These are phyloP conservation scores for Echinosophora koreensis DNA, from an alignment of 306 rosid species.

Conservation along the genomic window DNA sequence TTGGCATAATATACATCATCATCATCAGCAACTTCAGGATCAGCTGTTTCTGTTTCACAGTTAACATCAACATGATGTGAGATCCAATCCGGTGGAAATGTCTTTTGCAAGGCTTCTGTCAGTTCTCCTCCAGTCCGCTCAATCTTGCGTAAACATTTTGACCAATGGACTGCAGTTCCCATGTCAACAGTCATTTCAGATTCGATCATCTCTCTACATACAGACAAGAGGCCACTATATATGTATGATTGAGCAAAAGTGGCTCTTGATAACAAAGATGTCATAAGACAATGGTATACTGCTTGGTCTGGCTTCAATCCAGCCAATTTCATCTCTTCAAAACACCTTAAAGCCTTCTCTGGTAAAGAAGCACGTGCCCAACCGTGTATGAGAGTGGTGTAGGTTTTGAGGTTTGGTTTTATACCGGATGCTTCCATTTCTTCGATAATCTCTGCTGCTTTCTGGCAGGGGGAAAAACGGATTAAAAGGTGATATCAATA, in stretches of 20 bases:
- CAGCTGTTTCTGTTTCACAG: slow-evolving; percentile 50
- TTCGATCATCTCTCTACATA: slow-evolving; percentile 84
- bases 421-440: slow-evolving; percentile 85
- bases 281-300: slow-evolving; percentile 94
- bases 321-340: slow-evolving; percentile 80
- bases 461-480: slow-evolving; percentile 52
- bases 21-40: slow-evolving; percentile 52
- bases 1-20: slow-evolving; percentile 43
- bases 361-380: slow-evolving; percentile 98
- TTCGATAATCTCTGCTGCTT: slow-evolving; percentile 70
- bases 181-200: slow-evolving; percentile 82
- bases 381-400: slow-evolving; percentile 85
- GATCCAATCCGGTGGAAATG: slow-evolving; percentile 97
- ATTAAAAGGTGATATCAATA: slow-evolving; percentile 35
- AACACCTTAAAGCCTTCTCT: slow-evolving; percentile 88
- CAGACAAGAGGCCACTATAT: slow-evolving; percentile 69
- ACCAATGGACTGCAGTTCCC: slow-evolving; percentile 99
- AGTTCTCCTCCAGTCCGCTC: slow-evolving; percentile 92
- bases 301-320: slow-evolving; percentile 94
- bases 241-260: slow-evolving; percentile 76
- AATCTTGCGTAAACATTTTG: slow-evolving; percentile 79
- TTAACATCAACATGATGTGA: slow-evolving; percentile 54
- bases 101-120: slow-evolving; percentile 86
- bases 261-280: slow-evolving; percentile 94
- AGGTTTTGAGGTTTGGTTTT: slow-evolving; percentile 90